These are phyloP conservation scores for Alternaria panax DNA, from an alignment of 2,329 filamentous ascomycete genomes.

Conservation along the genomic window DNA sequence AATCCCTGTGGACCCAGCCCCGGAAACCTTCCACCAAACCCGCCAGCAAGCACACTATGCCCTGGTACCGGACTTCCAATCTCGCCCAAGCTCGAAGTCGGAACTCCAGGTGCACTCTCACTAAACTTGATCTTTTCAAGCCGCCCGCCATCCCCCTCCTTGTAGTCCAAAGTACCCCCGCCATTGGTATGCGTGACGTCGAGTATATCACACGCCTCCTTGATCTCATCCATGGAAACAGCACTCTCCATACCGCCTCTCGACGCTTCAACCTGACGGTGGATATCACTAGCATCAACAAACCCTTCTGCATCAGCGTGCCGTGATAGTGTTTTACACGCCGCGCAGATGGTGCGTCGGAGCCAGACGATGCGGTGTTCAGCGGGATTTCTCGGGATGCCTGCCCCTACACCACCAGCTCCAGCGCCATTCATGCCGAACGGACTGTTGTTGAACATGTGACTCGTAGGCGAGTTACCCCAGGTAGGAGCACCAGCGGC, in stretches of 20 bases:
- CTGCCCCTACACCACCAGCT: too few species aligned
- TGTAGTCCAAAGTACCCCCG: constrained; percentile 83
- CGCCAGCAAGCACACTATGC: constrained; percentile 51
- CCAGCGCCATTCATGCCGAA: constrained; percentile 40
- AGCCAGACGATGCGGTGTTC: constrained; percentile 44
- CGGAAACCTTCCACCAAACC: constrained; percentile 43
- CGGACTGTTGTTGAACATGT: constrained; percentile 42
- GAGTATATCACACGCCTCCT: constrained; percentile 88
- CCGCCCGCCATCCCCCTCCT: constrained; percentile 56
- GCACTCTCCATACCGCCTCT: constrained; percentile 64
- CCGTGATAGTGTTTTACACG: constrained; percentile 75
- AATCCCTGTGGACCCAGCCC: constrained; percentile 44
- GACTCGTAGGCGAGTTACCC: constrained; percentile 50
- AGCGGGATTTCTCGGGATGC: constrained; percentile 24
- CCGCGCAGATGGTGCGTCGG: constrained; percentile 72
- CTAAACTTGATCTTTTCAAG: constrained; percentile 55
- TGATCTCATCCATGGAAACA: constrained; percentile 71
- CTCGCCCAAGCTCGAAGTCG: constrained; percentile 51
- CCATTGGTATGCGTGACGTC: constrained; percentile 81
- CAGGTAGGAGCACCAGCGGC: constrained; percentile 45
- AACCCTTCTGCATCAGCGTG: constrained; percentile 66
- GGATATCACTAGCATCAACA: constrained; percentile 70
- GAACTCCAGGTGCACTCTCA: constrained; percentile 32
- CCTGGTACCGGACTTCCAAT: constrained; percentile 57
- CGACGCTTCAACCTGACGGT: constrained; percentile 70